Percentiles rank a stretch among this genome's conserved stretches.
Conservation (phyloP, 306 rosid genomes). For the Medicago arabica region DNA sequence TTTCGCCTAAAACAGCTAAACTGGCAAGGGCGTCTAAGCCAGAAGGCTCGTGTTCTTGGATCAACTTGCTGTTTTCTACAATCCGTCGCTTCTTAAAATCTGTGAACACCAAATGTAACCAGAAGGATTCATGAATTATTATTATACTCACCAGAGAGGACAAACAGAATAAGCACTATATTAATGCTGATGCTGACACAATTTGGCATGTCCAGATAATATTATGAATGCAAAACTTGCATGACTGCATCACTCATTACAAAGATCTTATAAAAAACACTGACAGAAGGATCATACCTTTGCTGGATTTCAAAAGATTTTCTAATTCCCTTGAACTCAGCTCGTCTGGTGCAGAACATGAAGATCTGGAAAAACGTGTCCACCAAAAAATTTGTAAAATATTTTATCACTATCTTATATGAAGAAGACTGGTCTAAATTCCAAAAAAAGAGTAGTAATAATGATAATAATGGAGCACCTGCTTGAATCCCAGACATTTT, state of each 20-base stretch:
- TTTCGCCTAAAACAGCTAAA: slow-evolving; percentile 86
- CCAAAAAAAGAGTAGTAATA: neutral
- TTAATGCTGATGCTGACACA: neutral
- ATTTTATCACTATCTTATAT: slow-evolving; percentile 39
- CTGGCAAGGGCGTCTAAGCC: slow-evolving; percentile 95
- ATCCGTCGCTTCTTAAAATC: slow-evolving; percentile 71
- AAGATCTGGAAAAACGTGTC: slow-evolving; percentile 55
- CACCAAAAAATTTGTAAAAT: slow-evolving; percentile 7
- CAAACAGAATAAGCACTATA: neutral
- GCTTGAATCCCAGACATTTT: slow-evolving; percentile 85
- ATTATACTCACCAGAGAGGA: no score
- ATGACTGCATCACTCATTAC: neutral
- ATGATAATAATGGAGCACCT: slow-evolving; percentile 52
- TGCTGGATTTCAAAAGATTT: slow-evolving; percentile 67
- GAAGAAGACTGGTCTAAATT: slow-evolving; percentile 31
- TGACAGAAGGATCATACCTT: slow-evolving; percentile 57
- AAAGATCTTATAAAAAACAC: slow-evolving; percentile 19
- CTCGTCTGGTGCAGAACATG: slow-evolving; percentile 79
- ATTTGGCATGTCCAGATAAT: slow-evolving; percentile 4
- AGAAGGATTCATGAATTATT: slow-evolving; percentile 25
- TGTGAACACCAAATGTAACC: slow-evolving; percentile 39
- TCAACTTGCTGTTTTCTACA: slow-evolving; percentile 49
- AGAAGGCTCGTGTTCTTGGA: slow-evolving; percentile 64
- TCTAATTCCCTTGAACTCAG: slow-evolving; percentile 69
- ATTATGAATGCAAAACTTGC: slow-evolving; percentile 32